A percentile compares a stretch with the other conserved stretches of the same genome.
Evolutionary conservation across 768 basidiomycete species (phyloP).

Genomic region (Mycena venus): DNA sequence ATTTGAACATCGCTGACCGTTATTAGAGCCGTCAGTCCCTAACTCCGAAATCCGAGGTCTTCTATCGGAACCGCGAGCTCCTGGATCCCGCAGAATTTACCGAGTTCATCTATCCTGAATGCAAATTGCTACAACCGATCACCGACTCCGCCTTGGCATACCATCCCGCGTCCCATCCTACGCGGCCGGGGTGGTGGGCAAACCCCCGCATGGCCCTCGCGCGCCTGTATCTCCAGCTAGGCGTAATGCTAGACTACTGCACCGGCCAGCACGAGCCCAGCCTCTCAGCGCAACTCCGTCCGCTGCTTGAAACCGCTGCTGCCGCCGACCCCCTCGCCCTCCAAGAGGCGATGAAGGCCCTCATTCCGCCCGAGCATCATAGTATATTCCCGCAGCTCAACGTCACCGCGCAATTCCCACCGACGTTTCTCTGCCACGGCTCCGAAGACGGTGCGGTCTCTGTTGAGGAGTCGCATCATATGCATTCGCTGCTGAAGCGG

Average conservation of each 20-base stretch:
- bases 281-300: constrained; percentile 59
- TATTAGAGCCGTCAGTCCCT: constrained; percentile 58
- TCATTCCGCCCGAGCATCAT: constrained; percentile 51
- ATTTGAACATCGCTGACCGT: not conserved
- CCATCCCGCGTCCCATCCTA: constrained; percentile 56
- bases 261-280: constrained; percentile 62
- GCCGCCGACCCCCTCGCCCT: constrained; percentile 19
- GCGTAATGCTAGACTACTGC: constrained; percentile 69
- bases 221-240: constrained; percentile 72
- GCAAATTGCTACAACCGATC: constrained; percentile 35
- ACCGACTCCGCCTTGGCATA: constrained; percentile 63
- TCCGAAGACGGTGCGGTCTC: constrained; percentile 61
- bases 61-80: constrained; percentile 69
- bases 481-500: constrained; percentile 49
- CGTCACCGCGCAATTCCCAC: constrained; percentile 59
- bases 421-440: constrained; percentile 65
- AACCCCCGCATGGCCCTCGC: constrained; percentile 73
- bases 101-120: constrained; percentile 62
- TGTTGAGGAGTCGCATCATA: constrained; percentile 53
- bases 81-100: constrained; percentile 62
- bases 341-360: constrained; percentile 21
- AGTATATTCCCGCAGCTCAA: constrained; percentile 63
- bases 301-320: constrained; percentile 26
- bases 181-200: constrained; percentile 67
- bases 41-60: constrained; percentile 59